Conservation (phyloP, 1,284 basidiomycete genomes). For the Boletus sp. region DNA sequence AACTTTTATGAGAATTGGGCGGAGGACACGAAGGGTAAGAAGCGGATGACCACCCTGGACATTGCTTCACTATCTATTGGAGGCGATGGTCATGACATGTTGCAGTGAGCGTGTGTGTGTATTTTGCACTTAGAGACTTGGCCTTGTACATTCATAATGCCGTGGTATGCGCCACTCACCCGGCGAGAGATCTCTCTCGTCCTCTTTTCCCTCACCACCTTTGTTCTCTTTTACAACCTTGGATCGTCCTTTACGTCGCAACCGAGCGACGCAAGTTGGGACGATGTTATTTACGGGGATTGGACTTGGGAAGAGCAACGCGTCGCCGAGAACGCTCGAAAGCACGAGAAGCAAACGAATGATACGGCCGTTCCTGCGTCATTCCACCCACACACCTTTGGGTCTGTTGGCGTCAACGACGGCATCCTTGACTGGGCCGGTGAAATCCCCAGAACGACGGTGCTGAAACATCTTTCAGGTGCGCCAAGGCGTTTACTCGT, state of each 20-base stretch:
- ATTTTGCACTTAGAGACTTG: background rate
- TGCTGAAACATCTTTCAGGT: slow-evolving; percentile 67
- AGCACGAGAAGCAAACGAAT: slow-evolving; percentile 29
- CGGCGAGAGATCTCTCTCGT: slow-evolving; percentile 67
- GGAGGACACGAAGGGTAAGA: slow-evolving; percentile 79
- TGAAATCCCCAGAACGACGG: slow-evolving; percentile 52
- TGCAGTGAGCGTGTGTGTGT: slow-evolving; percentile 15
- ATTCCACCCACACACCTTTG: slow-evolving; percentile 40
- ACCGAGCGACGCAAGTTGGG: slow-evolving; percentile 42
- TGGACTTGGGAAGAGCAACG: slow-evolving; percentile 66
- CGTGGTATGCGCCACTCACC: slow-evolving; percentile 62
- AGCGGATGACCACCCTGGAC: slow-evolving; percentile 41
- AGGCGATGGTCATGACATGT: slow-evolving; percentile 16
- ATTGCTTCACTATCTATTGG: slow-evolving; percentile 28
- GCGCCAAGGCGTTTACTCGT: slow-evolving; percentile 20
- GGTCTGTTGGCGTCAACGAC: slow-evolving; percentile 51
- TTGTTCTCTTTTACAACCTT: slow-evolving; percentile 68
- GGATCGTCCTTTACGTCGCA: slow-evolving; percentile 52
- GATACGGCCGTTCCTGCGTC: background rate
- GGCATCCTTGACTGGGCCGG: slow-evolving; percentile 57
- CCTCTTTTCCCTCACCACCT: slow-evolving; percentile 61
- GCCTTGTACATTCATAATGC: slow-evolving; percentile 37
- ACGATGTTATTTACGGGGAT: slow-evolving; percentile 63
- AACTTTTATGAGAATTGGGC: slow-evolving; percentile 89
- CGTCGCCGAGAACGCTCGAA: slow-evolving; percentile 52